Evolutionary conservation across 2,329 filamentous ascomycete species (phyloP), one percentile per base, ranked within the genome.

Genomic region (Acephala macrosclerotiorum): DNA sequence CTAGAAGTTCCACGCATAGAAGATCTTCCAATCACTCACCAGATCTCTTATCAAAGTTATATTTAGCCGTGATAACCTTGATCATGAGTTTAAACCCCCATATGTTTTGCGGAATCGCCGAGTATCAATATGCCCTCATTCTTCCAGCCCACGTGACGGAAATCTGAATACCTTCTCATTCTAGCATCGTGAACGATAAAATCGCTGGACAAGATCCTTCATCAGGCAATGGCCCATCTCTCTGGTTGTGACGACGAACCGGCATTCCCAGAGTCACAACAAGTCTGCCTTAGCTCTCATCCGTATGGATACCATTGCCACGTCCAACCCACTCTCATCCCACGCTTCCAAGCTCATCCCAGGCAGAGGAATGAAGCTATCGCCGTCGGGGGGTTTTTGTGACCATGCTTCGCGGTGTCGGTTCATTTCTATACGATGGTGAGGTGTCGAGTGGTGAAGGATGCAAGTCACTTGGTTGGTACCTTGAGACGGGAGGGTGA

Each of bases 401-500:
- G 18, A 3, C 25, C 49, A 18, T 20, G 12, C 22, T 2, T 29
- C 25, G 49, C 26, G 11, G 49, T 33, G 12, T 53, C 49, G 49
- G 49, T 53, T 25, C 18, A 53, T 53, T 53, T 53, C 49, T n/a
- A 53, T 33, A 53, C 49, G 49, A 53, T 53, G 3, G 5, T 7
- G 26, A 18, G 25, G 1, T 2, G 49, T 53, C 26, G 49, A 33
- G 49, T 33, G 26, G 49, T 16, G 49, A 53, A 53, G 49, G 49
- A 53, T 53, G 49, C 11, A 33, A 33, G 22, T 53, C 25, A 53
- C 49, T 49, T 49, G 45, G 45, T 49, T 49, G 45, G 45, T 49
- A 49, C 45, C 45, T 25, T 20, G n/a, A n/a, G n/a, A n/a, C 9
- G 20, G 4, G 49, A 53, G 1, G 49, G 29, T 22, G 49, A 53